phyloP scores from a whole-genome alignment of 2,329 filamentous ascomycete genomes.

The Fusarium bulbicola region DNA sequence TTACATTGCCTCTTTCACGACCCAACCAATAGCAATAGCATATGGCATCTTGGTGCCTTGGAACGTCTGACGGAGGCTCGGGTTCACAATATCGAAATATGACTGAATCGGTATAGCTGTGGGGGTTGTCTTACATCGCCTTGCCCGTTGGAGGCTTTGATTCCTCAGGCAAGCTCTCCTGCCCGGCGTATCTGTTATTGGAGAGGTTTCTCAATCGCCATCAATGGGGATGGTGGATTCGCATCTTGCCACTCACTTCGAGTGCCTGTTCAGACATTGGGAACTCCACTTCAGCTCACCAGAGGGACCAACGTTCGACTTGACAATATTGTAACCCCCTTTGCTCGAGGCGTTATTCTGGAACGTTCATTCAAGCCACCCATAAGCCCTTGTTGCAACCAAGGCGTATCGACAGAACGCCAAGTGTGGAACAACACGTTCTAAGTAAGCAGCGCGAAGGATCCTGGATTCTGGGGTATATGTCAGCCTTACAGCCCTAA shows the following conservation, averaged over 20 bases:
- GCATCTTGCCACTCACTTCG: background rate
- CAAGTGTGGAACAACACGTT: constrained; percentile 11
- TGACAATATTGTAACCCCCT: background rate
- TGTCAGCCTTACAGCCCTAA: constrained; percentile 45
- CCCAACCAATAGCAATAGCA: constrained; percentile 10
- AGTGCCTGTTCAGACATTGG: background rate
- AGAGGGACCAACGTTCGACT: background rate
- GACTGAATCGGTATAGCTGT: constrained; percentile 18
- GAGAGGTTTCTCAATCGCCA: background rate
- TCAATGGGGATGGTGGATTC: background rate
- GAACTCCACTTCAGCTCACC: background rate
- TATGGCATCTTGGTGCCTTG: background rate
- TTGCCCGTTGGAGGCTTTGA: background rate
- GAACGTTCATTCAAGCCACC: constrained; percentile 6
- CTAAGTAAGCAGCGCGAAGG: constrained; percentile 30
- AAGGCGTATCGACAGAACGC: background rate
- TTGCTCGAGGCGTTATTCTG: constrained; percentile 6
- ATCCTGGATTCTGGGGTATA: constrained; percentile 36
- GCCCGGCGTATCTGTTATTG: background rate
- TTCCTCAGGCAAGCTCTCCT: background rate
- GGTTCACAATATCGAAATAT: constrained; percentile 1
- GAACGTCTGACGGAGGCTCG: constrained; percentile 10
- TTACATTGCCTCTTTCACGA: constrained; percentile 2
- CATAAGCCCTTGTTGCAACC: background rate
- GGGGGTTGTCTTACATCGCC: constrained; percentile 26